phyloP scores from a whole-genome alignment of 805 yeast genomes.

The Diddensiella transvaalensis region DNA sequence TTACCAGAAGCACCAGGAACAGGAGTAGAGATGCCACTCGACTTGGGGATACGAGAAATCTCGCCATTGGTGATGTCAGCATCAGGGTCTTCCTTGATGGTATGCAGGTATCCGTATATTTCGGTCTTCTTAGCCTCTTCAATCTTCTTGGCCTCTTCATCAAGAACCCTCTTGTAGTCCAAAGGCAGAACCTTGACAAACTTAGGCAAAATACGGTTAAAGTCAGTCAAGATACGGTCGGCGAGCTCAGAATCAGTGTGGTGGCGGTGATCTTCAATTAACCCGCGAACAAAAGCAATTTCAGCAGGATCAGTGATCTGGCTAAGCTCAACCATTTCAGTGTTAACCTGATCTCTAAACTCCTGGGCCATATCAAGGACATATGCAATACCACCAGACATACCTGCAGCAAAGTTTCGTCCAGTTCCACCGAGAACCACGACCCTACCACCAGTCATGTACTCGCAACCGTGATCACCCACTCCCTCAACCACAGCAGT shows the following conservation, averaged over 20 bases:
- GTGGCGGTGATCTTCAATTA: slow-evolving; percentile 92
- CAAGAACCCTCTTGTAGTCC: slow-evolving; percentile 88
- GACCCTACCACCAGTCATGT: slow-evolving; percentile 99
- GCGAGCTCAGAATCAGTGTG: slow-evolving; percentile 93
- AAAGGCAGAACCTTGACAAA: slow-evolving; percentile 91
- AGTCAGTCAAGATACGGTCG: slow-evolving; percentile 72
- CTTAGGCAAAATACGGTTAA: slow-evolving; percentile 81
- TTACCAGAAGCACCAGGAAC: slow-evolving; percentile 25
- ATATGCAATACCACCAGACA: slow-evolving; percentile 99
- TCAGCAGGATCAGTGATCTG: slow-evolving; percentile 81
- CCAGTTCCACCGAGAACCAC: slow-evolving; percentile 90
- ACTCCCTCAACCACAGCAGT: slow-evolving; percentile 94
- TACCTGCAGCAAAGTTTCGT: slow-evolving; percentile 93
- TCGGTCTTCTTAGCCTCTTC: slow-evolving; percentile 59
- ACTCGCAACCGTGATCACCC: slow-evolving; percentile 99
- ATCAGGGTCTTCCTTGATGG: slow-evolving; percentile 74
- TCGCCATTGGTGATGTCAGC: slow-evolving; percentile 90
- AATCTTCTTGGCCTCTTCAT: slow-evolving; percentile 61
- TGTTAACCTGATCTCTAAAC: slow-evolving; percentile 72
- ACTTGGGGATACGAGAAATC: slow-evolving; percentile 44
- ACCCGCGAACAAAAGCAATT: slow-evolving; percentile 88
- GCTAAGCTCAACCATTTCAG: slow-evolving; percentile 76
- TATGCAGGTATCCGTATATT: slow-evolving; percentile 58
- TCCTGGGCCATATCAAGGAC: slow-evolving; percentile 95
- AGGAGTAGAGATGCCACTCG: slow-evolving; percentile 37